Percentiles rank a stretch among this genome's conserved stretches.
Evolutionary conservation across 441 rosid species (phyloP).

Genomic region (Arabidopsis lyrata): DNA sequence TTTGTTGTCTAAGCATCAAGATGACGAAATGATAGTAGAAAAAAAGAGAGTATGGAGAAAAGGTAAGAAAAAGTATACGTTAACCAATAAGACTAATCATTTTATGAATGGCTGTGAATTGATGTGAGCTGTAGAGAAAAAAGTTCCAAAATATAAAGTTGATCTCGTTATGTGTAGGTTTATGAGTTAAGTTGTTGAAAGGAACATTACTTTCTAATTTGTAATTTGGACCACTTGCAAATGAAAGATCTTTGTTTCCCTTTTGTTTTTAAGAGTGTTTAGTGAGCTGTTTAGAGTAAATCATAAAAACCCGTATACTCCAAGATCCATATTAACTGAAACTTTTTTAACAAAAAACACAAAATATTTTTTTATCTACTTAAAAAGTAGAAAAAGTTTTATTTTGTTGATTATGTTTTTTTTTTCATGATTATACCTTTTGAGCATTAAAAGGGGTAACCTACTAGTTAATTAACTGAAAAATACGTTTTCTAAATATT

Average conservation of each 20-base stretch:
- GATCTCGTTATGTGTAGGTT: neutral
- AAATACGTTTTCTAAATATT: slow-evolving; percentile 15
- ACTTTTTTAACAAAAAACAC: no score
- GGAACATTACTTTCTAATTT: neutral
- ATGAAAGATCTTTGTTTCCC: neutral
- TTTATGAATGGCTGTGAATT: slow-evolving; percentile 13
- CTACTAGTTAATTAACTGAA: slow-evolving; percentile 16
- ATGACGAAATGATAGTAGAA: slow-evolving; percentile 31
- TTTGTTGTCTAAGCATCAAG: slow-evolving; percentile 31
- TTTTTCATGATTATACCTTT: slow-evolving; percentile 23
- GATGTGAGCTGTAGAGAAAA: slow-evolving; percentile 14
- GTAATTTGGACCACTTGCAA: neutral
- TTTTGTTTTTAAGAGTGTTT: neutral
- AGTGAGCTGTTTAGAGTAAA: no score
- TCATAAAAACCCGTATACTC: neutral
- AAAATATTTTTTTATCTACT: no score
- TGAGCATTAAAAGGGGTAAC: slow-evolving; percentile 8
- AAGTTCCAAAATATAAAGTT: neutral
- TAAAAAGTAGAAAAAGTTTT: neutral
- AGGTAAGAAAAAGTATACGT: slow-evolving; percentile 33
- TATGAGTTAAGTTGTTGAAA: neutral
- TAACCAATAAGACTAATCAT: slow-evolving; percentile 35
- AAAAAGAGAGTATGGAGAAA: slow-evolving; percentile 20
- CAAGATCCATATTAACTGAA: neutral
- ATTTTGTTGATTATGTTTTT: slow-evolving; percentile 1